Conservation (phyloP, 305 asterid genomes). For the Plantago lanceolata region DNA sequence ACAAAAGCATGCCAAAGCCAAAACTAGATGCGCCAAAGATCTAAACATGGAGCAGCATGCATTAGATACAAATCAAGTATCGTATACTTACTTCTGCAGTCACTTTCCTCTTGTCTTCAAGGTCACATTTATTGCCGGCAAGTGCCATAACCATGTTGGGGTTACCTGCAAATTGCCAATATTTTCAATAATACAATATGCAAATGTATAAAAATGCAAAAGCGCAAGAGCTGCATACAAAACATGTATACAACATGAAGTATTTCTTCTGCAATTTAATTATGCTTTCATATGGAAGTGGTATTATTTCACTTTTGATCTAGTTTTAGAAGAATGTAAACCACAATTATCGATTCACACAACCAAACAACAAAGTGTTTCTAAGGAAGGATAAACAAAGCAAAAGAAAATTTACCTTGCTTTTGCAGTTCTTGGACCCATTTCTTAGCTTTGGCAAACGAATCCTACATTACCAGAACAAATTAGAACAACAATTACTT, state of each 20-base stretch:
- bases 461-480: conserved; percentile 48
- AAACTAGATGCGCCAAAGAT: not conserved
- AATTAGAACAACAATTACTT: conserved; percentile 17
- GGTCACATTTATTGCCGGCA: conserved; percentile 89
- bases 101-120: conserved; percentile 85
- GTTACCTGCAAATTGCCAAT: conserved; percentile 44
- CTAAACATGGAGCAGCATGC: not conserved
- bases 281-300: too few species aligned
- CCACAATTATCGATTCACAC: not conserved
- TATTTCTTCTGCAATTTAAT: too few species aligned
- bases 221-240: not conserved
- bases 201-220: not conserved
- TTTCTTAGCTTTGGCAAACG: conserved; percentile 77
- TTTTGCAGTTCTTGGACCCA: conserved; percentile 97
- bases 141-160: conserved; percentile 88
- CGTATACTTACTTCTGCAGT: conserved; percentile 64
- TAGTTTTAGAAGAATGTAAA: conserved; percentile 4
- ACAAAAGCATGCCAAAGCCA: not conserved
- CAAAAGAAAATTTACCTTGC: conserved; percentile 54
- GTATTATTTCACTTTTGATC: not conserved
- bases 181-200: conserved; percentile 2
- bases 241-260: not conserved
- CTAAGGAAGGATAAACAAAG: not conserved
- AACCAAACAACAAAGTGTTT: not conserved
- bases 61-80: conserved; percentile 1